These are phyloP conservation scores for Pistacia atlantica DNA, from an alignment of 345 rosid species.

Conservation along the genomic window DNA sequence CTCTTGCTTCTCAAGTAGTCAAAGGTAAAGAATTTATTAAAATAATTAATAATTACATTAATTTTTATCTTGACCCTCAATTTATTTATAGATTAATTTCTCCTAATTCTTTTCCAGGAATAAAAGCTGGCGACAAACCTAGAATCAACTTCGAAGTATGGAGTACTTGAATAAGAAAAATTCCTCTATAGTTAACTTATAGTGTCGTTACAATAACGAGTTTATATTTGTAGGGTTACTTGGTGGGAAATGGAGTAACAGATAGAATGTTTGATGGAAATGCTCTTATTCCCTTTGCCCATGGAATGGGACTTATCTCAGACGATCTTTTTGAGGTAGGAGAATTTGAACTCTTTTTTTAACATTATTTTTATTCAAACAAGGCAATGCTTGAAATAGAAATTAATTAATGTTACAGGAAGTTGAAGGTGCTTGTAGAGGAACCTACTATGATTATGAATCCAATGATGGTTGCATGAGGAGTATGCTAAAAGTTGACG, in stretches of 20 bases:
- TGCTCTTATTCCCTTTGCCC: slow-evolving; percentile 36
- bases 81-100: no score
- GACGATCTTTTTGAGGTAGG: slow-evolving; percentile 35
- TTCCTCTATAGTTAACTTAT: no score
- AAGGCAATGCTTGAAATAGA: not conserved
- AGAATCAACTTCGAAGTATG: slow-evolving; percentile 35
- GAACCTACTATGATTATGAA: slow-evolving; percentile 23
- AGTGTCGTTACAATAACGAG: not conserved
- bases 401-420: slow-evolving; percentile 24
- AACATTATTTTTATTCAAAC: no score
- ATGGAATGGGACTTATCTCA: slow-evolving; percentile 52
- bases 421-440: slow-evolving; percentile 35
- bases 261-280: slow-evolving; percentile 24
- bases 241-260: slow-evolving; percentile 45
- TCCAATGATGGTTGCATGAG: slow-evolving; percentile 13
- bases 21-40: slow-evolving; percentile 22
- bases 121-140: slow-evolving; percentile 31
- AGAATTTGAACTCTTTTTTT: not conserved
- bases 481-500: slow-evolving; percentile 21
- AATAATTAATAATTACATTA: no score
- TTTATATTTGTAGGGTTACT: slow-evolving; percentile 36
- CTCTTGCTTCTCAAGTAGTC: slow-evolving; percentile 38
- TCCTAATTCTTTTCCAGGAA: slow-evolving; percentile 23
- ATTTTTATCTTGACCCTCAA: no score
- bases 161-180: no score